Base-by-base conservation (phyloP, 2,329 filamentous ascomycete species). In the Fusarium sp. region DNA sequence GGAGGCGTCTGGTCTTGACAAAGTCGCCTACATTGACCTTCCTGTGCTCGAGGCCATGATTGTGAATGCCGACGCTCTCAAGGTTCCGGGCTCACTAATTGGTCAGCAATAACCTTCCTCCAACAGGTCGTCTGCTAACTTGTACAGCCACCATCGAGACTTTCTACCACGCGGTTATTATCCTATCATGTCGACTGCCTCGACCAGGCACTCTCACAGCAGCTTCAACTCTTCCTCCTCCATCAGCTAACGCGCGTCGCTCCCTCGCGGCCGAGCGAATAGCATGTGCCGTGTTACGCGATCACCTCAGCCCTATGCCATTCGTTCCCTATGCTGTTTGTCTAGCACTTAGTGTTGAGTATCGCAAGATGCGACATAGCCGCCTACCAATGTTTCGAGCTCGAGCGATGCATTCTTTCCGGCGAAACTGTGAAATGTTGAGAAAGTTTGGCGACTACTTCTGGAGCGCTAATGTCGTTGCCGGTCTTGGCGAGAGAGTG, bases 141-240 rank as follows among this genome's bases (percentile, higher is more conserved):
- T 30, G 1, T 4, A 7, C 6, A 90, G 89, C 86, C 9, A 91
- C 90, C 0, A 85, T 92, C 8, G 90, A 92, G 73, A 87, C 89
- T 1, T 87, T 92, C 18, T 92, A 92, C 75, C 90, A 92, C 74
- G 89, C 90, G 4, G 88, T 92, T 8, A 88, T 89, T 39, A 91
- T 92, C 10, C 82, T 92, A 2, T 92, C 90, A 0, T 91, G 89
- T 59, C 86, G 90, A n/a, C 85, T 88, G 6, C 83, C 87, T 5
- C 80, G 85, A 13, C 83, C 83, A 13, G 81, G 85, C 50, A 82
- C 83, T 23, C 68, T 80, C 35, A 80, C 82, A 2, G 84, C 82
- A 48, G 85, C 83, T 37, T 83, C 81, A 30, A 87, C 82, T 6
- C 85, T 83, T 45, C 89, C 80, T 57, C 86, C 81, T 16, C 85